Evolutionary conservation across 495 filamentous ascomycete genomes (phyloP).

Genomic region (Penicillium pulvis): DNA sequence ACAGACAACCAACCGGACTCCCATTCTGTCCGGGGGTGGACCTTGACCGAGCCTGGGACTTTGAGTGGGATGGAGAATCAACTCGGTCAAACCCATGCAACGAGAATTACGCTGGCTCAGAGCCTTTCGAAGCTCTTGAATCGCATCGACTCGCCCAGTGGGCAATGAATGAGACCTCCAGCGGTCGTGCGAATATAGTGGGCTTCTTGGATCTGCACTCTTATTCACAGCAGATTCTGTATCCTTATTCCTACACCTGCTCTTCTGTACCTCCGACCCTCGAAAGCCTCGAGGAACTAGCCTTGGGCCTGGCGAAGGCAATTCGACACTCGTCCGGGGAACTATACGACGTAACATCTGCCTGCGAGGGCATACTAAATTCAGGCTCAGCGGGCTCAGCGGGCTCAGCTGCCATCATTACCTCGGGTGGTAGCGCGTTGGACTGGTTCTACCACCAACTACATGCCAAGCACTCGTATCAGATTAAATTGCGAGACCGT

Average conservation of each 20-base stretch:
- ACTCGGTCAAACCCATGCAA: conserved; percentile 82
- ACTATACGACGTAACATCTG: conserved; percentile 77
- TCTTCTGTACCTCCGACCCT: conserved; percentile 73
- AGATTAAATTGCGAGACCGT: conserved; percentile 93
- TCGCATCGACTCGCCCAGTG: conserved; percentile 75
- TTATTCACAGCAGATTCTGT: conserved; percentile 93
- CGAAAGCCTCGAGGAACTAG: conserved; percentile 90
- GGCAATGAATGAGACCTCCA: conserved; percentile 78
- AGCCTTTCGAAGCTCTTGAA: conserved; percentile 83
- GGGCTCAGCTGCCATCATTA: conserved; percentile 47
- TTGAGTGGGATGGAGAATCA: conserved; percentile 74
- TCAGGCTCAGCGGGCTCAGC: conserved; percentile 28
- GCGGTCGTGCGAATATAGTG: conserved; percentile 70
- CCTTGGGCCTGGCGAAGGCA: conserved; percentile 84
- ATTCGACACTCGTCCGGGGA: conserved; percentile 77
- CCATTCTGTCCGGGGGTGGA: conserved; percentile 86
- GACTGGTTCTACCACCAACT: conserved; percentile 97
- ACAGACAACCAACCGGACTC: conserved; percentile 79
- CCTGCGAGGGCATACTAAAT: conserved; percentile 78
- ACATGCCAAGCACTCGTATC: conserved; percentile 80
- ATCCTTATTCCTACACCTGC: conserved; percentile 90
- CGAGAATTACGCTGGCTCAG: conserved; percentile 83
- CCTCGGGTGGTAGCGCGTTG: conserved; percentile 76
- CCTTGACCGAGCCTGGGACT: conserved; percentile 82
- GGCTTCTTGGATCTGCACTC: conserved; percentile 91